Conservation (phyloP, 2,329 filamentous ascomycete species). For the Chalaropsis ovoidea region DNA sequence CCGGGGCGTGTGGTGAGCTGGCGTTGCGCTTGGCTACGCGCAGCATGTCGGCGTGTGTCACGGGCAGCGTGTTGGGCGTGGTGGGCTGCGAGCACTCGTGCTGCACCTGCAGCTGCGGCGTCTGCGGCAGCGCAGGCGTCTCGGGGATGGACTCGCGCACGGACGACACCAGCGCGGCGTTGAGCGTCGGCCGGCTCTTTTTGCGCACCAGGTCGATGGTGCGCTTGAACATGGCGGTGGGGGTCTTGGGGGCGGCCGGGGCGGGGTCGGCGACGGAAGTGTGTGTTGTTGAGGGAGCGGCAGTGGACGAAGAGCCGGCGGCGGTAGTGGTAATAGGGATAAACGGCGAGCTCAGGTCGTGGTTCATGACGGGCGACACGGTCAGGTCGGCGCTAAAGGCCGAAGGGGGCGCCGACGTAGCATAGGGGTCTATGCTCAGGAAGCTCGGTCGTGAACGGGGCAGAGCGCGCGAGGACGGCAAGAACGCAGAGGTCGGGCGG, state of each 20-base stretch:
- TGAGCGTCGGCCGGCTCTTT: conserved; percentile 44
- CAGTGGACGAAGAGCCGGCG: not conserved
- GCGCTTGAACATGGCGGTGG: conserved; percentile 42
- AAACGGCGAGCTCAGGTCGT: conserved; percentile 6
- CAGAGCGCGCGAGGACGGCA: conserved; percentile 7
- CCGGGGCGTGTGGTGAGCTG: conserved; percentile 25
- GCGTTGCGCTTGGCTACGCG: conserved; percentile 38
- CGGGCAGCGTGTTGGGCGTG: conserved; percentile 30
- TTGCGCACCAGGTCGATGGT: conserved; percentile 47
- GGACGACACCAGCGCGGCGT: conserved; percentile 29
- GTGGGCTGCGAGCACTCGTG: conserved; percentile 5
- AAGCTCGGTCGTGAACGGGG: conserved; percentile 36
- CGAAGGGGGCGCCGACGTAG: conserved; percentile 32
- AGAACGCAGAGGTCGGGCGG: conserved; percentile 26
- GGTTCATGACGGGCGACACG: conserved; percentile 10
- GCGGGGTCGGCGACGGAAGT: conserved; percentile 19
- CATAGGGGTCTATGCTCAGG: conserved; percentile 46
- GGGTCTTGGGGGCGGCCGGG: conserved; percentile 31
- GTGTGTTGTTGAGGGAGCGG: conserved; percentile 23
- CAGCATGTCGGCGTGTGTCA: conserved; percentile 42
- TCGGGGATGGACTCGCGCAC: conserved; percentile 34
- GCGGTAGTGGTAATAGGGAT: conserved; percentile 5
- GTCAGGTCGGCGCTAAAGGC: not conserved
- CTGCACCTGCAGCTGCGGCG: not conserved
- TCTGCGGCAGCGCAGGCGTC: conserved; percentile 25